phyloP scores from a whole-genome alignment of 176 grass and related monocot species.

The Hordeum marinum region DNA sequence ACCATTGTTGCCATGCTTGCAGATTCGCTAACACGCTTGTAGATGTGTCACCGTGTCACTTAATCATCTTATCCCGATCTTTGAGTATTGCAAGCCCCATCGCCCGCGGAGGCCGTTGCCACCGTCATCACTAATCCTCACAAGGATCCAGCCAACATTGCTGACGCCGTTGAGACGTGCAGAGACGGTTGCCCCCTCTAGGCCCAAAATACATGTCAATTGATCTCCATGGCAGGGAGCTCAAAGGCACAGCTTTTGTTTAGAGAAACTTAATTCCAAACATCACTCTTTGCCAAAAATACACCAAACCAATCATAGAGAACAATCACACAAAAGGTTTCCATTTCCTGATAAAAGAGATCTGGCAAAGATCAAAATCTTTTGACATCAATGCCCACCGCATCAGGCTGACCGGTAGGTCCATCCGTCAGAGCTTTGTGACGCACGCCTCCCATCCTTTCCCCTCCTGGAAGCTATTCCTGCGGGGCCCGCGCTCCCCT shows the following conservation, averaged over 20 bases:
- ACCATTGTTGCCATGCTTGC: no score
- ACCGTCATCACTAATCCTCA: no score
- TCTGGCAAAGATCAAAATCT: not conserved
- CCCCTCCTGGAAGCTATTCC: not conserved
- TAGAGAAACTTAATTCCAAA: not conserved
- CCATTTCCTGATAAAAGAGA: not conserved
- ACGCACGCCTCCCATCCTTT: not conserved
- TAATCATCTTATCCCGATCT: no score
- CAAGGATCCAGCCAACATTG: no score
- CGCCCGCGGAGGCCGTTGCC: no score
- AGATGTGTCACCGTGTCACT: no score
- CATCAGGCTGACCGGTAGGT: not conserved
- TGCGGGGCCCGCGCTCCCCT: conserved; percentile 2
- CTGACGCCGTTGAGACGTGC: no score
- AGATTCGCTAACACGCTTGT: no score
- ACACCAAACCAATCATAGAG: not conserved
- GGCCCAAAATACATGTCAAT: not conserved
- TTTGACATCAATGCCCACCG: not conserved
- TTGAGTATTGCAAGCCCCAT: no score
- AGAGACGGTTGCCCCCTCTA: no score
- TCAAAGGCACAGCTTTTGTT: not conserved
- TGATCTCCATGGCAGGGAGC: not conserved
- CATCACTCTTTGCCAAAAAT: not conserved
- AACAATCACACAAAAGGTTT: not conserved
- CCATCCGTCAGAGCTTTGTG: not conserved